Percentiles rank a stretch among this genome's conserved stretches.
These are phyloP conservation scores for Pascua sp. DNA, from an alignment of 1,284 basidiomycete genomes.

Conservation along the genomic window DNA sequence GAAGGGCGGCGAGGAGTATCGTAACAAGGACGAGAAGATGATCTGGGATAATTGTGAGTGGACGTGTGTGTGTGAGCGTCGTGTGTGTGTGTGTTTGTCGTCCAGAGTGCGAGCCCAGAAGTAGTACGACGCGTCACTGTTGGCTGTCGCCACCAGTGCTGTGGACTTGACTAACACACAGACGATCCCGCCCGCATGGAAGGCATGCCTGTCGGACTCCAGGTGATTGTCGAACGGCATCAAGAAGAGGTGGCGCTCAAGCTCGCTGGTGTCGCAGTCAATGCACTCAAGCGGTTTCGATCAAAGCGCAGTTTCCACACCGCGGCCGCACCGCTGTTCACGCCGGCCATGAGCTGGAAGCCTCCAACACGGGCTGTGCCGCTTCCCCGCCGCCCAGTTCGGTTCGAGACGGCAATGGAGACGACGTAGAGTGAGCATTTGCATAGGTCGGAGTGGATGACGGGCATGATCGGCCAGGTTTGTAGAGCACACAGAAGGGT, in stretches of 20 bases:
- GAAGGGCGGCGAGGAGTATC: conserved; percentile 51
- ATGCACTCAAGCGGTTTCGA: conserved; percentile 37
- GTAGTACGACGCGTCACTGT: too few relatives aligned
- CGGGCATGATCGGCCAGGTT: neutral
- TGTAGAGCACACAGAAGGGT: neutral
- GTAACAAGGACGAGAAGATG: conserved; percentile 52
- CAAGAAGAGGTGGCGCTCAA: conserved; percentile 46
- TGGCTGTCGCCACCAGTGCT: too few relatives aligned
- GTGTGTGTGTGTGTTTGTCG: neutral
- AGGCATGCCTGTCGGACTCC: conserved; percentile 62
- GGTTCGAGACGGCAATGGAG: too few relatives aligned
- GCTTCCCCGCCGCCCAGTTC: too few relatives aligned
- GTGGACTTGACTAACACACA: neutral
- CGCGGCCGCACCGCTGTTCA: neutral
- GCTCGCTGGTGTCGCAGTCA: conserved; percentile 28
- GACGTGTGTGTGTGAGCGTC: conserved; percentile 51
- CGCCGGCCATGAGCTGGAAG: too few relatives aligned
- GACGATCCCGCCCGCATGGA: conserved; percentile 57
- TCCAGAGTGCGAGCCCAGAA: too few relatives aligned
- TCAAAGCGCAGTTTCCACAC: neutral
- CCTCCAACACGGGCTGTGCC: too few relatives aligned
- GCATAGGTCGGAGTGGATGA: neutral
- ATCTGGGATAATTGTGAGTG: conserved; percentile 49
- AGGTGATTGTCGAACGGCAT: conserved; percentile 61
- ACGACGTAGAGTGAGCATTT: neutral